A percentile compares a stretch with the other conserved stretches of the same genome.
These are phyloP conservation scores for Syncephalastrum monosporum DNA, from an alignment of 371 early-diverging fungal species.

Conservation along the genomic window DNA sequence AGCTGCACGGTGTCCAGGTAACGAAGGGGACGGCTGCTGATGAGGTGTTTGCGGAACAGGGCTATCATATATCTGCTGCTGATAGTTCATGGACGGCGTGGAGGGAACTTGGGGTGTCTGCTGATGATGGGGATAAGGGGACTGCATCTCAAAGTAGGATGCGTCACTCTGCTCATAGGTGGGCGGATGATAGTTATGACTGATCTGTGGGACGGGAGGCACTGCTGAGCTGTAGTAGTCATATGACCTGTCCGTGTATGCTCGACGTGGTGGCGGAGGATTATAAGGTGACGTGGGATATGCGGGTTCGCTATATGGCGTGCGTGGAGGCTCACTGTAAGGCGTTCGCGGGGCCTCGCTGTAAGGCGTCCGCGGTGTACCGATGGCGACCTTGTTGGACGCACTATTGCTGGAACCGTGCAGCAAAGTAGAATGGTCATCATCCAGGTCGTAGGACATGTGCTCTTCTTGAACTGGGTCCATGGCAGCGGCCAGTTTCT, in stretches of 20 bases:
- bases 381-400: too few relatives aligned
- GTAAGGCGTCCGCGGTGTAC: constrained; percentile 4
- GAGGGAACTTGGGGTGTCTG: not conserved
- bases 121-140: too few relatives aligned
- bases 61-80: not conserved
- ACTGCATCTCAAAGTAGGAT: constrained; percentile 15
- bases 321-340: constrained; percentile 4
- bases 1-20: constrained; percentile 1
- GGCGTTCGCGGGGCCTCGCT: constrained; percentile 4
- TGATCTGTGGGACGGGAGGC: not conserved
- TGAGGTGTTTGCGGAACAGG: constrained; percentile 4
- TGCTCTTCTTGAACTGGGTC: too few relatives aligned
- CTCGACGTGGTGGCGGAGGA: constrained; percentile 1
- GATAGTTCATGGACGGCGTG: constrained; percentile 1
- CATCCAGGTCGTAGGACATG: too few relatives aligned
- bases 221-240: constrained; percentile 4
- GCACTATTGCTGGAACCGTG: too few relatives aligned
- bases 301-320: constrained; percentile 5
- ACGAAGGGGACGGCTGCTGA: not conserved
- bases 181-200: constrained; percentile 1
- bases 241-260: constrained; percentile 3
- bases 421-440: too few relatives aligned
- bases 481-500: too few relatives aligned
- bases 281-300: not conserved
- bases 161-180: not conserved